These are phyloP conservation scores for Verticillium albo-atrum DNA, from an alignment of 2,329 filamentous ascomycete genomes.

Conservation along the genomic window DNA sequence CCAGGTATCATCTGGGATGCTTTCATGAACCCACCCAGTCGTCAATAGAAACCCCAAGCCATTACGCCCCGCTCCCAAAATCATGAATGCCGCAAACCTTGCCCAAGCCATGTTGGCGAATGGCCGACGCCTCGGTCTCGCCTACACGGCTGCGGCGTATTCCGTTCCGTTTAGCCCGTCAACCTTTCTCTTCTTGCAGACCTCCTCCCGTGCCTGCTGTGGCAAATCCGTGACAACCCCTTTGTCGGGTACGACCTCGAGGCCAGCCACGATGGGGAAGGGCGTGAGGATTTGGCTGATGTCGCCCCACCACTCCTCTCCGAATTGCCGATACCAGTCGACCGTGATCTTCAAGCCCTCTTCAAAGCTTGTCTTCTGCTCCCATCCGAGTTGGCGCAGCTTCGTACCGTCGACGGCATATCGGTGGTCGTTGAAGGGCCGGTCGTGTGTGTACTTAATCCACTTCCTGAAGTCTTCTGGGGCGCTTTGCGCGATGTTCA, in stretches of 20 bases:
- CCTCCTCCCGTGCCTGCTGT: slow-evolving; percentile 13
- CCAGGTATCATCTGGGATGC: not conserved
- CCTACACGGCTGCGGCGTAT: not conserved
- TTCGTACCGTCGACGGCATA: slow-evolving; percentile 70
- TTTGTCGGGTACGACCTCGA: slow-evolving; percentile 49
- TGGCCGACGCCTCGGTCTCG: not conserved
- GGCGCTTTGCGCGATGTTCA: slow-evolving; percentile 49
- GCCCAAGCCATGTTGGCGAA: not conserved
- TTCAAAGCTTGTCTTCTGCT: slow-evolving; percentile 60
- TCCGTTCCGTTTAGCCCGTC: slow-evolving; percentile 7
- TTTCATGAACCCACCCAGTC: not conserved
- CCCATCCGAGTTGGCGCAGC: slow-evolving; percentile 63
- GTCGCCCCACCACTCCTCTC: slow-evolving; percentile 68
- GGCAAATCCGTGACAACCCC: slow-evolving; percentile 30
- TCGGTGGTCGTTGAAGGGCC: slow-evolving; percentile 72
- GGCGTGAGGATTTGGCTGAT: slow-evolving; percentile 65
- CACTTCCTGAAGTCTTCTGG: slow-evolving; percentile 54
- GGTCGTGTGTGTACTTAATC: slow-evolving; percentile 72
- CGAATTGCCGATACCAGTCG: slow-evolving; percentile 64
- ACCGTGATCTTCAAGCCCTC: slow-evolving; percentile 61
- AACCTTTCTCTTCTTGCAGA: slow-evolving; percentile 15
- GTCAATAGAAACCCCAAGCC: not conserved
- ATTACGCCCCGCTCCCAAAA: not conserved
- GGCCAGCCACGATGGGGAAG: slow-evolving; percentile 56
- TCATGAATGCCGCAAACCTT: not conserved